These are phyloP conservation scores for Blastobotrys persicus DNA, from an alignment of 1,139 yeast genomes.

Conservation along the genomic window DNA sequence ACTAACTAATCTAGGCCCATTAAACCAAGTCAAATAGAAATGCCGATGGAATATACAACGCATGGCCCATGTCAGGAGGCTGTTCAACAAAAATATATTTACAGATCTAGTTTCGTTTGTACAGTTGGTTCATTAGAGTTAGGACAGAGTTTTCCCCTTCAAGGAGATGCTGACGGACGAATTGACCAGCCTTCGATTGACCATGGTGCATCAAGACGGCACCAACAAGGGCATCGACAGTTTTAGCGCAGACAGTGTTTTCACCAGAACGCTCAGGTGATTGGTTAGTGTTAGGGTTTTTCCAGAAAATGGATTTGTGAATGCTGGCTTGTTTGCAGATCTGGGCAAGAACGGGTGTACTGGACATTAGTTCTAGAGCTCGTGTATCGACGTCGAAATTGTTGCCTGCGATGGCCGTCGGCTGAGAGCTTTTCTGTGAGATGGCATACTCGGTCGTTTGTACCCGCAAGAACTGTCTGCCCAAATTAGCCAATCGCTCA, in stretches of 20 bases:
- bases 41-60: too few species aligned
- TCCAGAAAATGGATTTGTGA: conserved; percentile 65
- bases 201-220: conserved; percentile 76
- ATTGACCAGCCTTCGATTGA: conserved; percentile 35
- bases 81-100: conserved; percentile 3
- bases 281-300: conserved; percentile 33
- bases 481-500: conserved; percentile 76
- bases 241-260: conserved; percentile 57
- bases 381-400: conserved; percentile 51
- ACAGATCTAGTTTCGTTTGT: not conserved
- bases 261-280: conserved; percentile 21
- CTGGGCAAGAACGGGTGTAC: conserved; percentile 43
- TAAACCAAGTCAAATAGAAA: too few species aligned
- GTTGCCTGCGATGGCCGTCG: conserved; percentile 49
- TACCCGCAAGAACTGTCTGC: conserved; percentile 67
- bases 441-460: conserved; percentile 55
- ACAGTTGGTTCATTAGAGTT: conserved; percentile 14
- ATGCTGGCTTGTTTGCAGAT: conserved; percentile 37
- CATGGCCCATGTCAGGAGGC: too few species aligned
- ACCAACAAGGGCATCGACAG: conserved; percentile 74
- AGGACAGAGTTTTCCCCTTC: conserved; percentile 27
- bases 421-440: conserved; percentile 29
- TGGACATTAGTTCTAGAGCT: conserved; percentile 33
- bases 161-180: conserved; percentile 35
- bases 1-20: too few species aligned